Percentiles rank a stretch among this genome's conserved stretches.
These are phyloP conservation scores for Lentinula guzmanii DNA, from an alignment of 768 basidiomycete species.

Conservation along the genomic window DNA sequence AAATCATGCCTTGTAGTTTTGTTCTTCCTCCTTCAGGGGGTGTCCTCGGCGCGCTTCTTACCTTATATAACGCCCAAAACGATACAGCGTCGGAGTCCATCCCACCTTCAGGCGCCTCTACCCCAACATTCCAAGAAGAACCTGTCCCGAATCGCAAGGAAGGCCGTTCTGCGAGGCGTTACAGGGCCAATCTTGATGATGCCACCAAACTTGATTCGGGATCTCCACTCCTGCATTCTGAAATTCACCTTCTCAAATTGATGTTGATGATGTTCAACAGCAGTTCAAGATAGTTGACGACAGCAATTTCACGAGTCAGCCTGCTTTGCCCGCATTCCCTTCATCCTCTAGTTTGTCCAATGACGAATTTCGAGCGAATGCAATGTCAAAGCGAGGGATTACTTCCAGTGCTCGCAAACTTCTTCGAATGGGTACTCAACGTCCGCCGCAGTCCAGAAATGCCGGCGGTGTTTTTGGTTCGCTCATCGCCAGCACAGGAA, in stretches of 20 bases:
- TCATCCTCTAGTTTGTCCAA: neutral
- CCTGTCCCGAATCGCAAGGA: constrained; percentile 1
- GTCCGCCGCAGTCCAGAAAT: constrained; percentile 34
- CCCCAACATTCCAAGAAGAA: neutral
- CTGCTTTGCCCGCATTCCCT: neutral
- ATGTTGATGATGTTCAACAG: neutral
- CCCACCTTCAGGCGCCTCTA: neutral
- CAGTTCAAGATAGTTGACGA: neutral
- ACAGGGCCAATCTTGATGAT: neutral
- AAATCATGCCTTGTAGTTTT: neutral
- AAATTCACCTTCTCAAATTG: neutral
- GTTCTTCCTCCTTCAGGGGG: neutral
- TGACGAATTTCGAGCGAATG: neutral
- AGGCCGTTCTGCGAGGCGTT: neutral
- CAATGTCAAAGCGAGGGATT: neutral
- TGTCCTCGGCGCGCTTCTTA: constrained; percentile 4
- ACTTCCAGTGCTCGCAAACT: neutral
- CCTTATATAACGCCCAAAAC: constrained; percentile 5
- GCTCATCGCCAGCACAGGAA: constrained; percentile 64
- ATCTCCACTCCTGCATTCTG: neutral
- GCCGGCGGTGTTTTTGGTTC: constrained; percentile 64
- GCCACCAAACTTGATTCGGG: neutral
- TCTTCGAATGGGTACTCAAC: neutral
- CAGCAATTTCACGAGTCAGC: neutral
- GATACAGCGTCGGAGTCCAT: neutral